These are phyloP conservation scores for Crithidia thermophila DNA, from an alignment of 208 protist genomes.

Conservation along the genomic window DNA sequence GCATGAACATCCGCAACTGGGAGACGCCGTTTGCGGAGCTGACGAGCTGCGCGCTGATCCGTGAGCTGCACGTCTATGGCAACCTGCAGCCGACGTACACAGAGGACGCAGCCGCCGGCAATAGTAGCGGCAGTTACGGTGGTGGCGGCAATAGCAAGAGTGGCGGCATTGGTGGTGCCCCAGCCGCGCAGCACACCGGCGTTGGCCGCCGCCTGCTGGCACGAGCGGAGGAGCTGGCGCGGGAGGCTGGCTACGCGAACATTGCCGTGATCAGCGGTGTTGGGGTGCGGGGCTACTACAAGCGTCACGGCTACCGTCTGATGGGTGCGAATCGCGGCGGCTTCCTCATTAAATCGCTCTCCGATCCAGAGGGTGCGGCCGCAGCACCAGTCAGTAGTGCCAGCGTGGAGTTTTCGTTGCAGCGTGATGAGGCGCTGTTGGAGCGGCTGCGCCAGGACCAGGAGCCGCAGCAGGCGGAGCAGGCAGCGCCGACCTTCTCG, in stretches of 20 bases:
- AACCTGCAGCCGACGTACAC: slow-evolving; percentile 64
- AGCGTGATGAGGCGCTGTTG: too few relatives aligned
- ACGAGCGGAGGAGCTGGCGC: slow-evolving; percentile 96
- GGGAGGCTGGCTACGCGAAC: slow-evolving; percentile 85
- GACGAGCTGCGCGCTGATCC: slow-evolving; percentile 91
- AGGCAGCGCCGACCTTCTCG: slow-evolving; percentile 3
- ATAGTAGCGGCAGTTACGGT: too few relatives aligned
- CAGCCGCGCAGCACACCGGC: slow-evolving; percentile 96
- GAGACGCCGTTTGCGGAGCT: slow-evolving; percentile 97
- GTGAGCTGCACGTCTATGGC: slow-evolving; percentile 98
- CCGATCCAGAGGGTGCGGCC: background rate
- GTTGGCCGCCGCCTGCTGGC: slow-evolving; percentile 96
- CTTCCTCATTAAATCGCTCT: slow-evolving; percentile 73
- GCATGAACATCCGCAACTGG: slow-evolving; percentile 63
- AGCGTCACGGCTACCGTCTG: slow-evolving; percentile 93
- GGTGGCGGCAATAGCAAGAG: too few relatives aligned
- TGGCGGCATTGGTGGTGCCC: slow-evolving; percentile 12
- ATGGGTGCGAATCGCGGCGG: slow-evolving; percentile 41
- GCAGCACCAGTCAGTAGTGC: too few relatives aligned
- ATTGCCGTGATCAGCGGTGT: slow-evolving; percentile 98
- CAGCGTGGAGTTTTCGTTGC: too few relatives aligned
- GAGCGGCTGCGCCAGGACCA: too few relatives aligned
- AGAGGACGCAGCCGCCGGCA: too few relatives aligned
- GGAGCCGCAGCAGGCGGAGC: too few relatives aligned
- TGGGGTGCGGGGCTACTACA: slow-evolving; percentile 98